Evolutionary conservation across 768 basidiomycete species (phyloP).

Genomic region (Lactarius vividus): DNA sequence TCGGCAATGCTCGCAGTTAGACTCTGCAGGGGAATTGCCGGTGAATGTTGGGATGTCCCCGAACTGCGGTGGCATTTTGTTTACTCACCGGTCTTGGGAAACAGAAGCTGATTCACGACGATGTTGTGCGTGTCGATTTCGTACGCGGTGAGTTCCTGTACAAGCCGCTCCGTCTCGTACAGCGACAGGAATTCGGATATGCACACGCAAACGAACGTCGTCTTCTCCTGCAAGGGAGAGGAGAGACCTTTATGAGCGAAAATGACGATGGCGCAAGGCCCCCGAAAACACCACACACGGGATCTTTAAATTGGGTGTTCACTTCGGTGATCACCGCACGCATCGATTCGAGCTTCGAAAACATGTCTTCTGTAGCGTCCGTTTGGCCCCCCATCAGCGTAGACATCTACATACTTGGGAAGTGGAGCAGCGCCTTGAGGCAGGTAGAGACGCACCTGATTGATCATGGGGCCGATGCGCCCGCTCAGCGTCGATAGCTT

Average conservation of each 20-base stretch:
- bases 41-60: constrained; percentile 1
- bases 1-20: constrained; percentile 92
- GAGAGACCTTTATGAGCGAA: neutral
- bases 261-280: neutral
- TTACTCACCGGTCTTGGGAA: constrained; percentile 80
- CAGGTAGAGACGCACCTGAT: constrained; percentile 48
- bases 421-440: constrained; percentile 1
- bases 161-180: constrained; percentile 97
- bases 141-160: constrained; percentile 91
- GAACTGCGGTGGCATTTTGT: neutral
- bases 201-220: constrained; percentile 97
- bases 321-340: constrained; percentile 96
- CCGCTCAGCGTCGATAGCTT: constrained; percentile 94
- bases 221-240: constrained; percentile 71
- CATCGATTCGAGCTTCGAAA: constrained; percentile 97
- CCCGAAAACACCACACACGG: constrained; percentile 56
- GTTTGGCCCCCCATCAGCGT: constrained; percentile 93
- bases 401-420: constrained; percentile 62
- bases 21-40: constrained; percentile 47
- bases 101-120: constrained; percentile 95
- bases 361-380: constrained; percentile 96
- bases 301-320: constrained; percentile 99
- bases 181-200: constrained; percentile 98
- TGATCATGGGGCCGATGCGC: constrained; percentile 95
- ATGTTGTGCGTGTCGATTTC: constrained; percentile 99